Conservation (phyloP, 805 yeast species). For the Barnettozyma siamensis region DNA sequence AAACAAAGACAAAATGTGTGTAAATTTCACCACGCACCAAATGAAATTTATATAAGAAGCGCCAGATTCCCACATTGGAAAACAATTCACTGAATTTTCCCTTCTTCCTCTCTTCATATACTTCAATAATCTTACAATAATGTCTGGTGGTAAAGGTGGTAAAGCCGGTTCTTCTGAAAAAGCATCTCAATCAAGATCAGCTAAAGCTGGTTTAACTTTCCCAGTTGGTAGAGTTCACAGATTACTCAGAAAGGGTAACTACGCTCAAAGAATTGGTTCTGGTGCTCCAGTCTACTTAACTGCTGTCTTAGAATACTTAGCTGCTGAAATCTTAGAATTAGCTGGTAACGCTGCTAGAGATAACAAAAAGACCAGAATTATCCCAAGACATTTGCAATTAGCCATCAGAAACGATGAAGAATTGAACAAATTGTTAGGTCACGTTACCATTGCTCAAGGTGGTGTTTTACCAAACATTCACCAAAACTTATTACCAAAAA, state of each 20-base stretch:
- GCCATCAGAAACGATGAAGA: constrained; percentile 99
- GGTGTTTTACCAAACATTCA: constrained; percentile 87
- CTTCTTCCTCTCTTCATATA: constrained; percentile 4
- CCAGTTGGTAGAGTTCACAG: constrained; percentile 99
- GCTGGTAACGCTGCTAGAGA: constrained; percentile 99
- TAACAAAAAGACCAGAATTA: constrained; percentile 90
- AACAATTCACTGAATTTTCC: not conserved
- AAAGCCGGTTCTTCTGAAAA: constrained; percentile 94
- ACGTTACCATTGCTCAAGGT: constrained; percentile 96
- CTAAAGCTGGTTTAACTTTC: constrained; percentile 98
- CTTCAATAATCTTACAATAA: constrained; percentile 24
- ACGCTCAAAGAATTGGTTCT: constrained; percentile 98
- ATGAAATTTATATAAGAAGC: constrained; percentile 4
- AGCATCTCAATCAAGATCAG: constrained; percentile 96
- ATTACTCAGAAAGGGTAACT: constrained; percentile 92
- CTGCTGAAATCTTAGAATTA: constrained; percentile 96
- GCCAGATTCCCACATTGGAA: not conserved
- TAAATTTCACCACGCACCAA: not conserved
- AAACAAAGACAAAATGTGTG: not conserved
- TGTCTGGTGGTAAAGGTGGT: constrained; percentile 76
- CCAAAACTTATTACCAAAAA: constrained; percentile 84
- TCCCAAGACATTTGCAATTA: constrained; percentile 94
- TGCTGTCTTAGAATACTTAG: constrained; percentile 93
- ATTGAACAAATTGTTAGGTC: constrained; percentile 85
- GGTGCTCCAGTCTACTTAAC: constrained; percentile 99